Percentiles rank a stretch among this genome's conserved stretches.
These are phyloP conservation scores for Hirschfeldia incana DNA, from an alignment of 345 rosid genomes.

Conservation along the genomic window DNA sequence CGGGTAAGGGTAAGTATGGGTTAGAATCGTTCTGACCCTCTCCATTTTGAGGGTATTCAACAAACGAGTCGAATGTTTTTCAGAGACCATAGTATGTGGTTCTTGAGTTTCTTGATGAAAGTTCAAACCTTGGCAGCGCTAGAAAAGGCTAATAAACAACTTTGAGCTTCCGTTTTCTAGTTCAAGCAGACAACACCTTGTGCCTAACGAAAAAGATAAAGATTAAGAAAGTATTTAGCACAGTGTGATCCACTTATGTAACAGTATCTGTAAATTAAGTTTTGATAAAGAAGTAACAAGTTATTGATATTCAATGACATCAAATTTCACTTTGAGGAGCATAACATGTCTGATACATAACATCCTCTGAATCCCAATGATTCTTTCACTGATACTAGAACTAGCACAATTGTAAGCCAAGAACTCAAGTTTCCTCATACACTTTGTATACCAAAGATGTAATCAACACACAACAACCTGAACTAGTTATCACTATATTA, in stretches of 20 bases:
- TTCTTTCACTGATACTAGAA: neutral
- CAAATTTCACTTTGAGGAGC: constrained; percentile 9
- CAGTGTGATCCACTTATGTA: constrained; percentile 12
- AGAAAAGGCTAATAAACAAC: constrained; percentile 17
- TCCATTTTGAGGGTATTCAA: constrained; percentile 72
- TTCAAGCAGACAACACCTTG: constrained; percentile 19
- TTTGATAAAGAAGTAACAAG: constrained; percentile 6
- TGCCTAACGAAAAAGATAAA: constrained; percentile 12
- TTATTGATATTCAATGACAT: neutral
- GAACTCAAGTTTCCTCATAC: neutral
- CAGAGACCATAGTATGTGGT: constrained; percentile 52
- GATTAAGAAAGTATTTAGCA: constrained; percentile 1
- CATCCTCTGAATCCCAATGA: neutral
- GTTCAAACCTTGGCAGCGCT: constrained; percentile 25
- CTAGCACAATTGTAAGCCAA: neutral
- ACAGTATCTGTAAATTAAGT: constrained; percentile 15
- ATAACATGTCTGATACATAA: neutral
- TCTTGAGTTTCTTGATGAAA: constrained; percentile 22
- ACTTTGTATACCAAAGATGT: neutral
- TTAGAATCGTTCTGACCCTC: constrained; percentile 85
- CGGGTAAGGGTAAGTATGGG: constrained; percentile 89
- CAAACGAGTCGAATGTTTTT: constrained; percentile 52
- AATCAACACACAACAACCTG: neutral
- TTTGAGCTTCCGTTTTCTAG: constrained; percentile 17
- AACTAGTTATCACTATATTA: neutral